Percentiles rank a stretch among this genome's conserved stretches.
Conservation (phyloP, 116 monocot species). For the Zostera marina region DNA sequence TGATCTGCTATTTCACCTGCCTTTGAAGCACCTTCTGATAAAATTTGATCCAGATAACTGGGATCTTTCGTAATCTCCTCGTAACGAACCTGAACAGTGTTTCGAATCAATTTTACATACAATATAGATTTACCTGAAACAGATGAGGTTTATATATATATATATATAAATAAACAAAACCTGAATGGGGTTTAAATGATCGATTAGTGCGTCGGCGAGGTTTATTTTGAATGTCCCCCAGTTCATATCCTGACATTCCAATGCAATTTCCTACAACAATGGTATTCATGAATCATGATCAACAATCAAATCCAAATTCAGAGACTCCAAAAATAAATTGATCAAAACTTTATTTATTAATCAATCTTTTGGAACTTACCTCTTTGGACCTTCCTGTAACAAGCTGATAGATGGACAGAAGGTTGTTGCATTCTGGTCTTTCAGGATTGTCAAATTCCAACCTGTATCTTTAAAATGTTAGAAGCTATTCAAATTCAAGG, state of each 20-base stretch:
- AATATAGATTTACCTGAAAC: too few relatives aligned
- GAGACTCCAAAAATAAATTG: not conserved
- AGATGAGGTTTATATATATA: too few relatives aligned
- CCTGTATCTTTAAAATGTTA: slow-evolving; percentile 12
- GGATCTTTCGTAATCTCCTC: slow-evolving; percentile 65
- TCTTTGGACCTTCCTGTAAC: slow-evolving; percentile 72
- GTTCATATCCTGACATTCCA: slow-evolving; percentile 73
- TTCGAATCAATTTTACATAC: not conserved
- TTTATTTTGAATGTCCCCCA: slow-evolving; percentile 81
- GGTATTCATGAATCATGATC: not conserved
- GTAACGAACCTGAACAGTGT: slow-evolving; percentile 34
- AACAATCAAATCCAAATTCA: not conserved
- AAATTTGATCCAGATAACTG: slow-evolving; percentile 48
- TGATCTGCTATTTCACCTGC: slow-evolving; percentile 60
- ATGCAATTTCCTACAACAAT: slow-evolving; percentile 57
- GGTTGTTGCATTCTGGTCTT: slow-evolving; percentile 94
- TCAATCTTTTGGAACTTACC: slow-evolving; percentile 22
- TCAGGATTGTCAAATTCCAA: slow-evolving; percentile 91
- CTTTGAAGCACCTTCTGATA: slow-evolving; percentile 58
- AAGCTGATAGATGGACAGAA: slow-evolving; percentile 87
- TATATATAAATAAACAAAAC: slow-evolving; percentile 13
- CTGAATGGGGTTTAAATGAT: slow-evolving; percentile 83
- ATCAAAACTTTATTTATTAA: not conserved
- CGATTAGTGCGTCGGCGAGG: slow-evolving; percentile 67
- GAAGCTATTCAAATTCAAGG: not conserved